Evolutionary conservation across 306 rosid species (phyloP).

Genomic region (Fagus sylvatica): DNA sequence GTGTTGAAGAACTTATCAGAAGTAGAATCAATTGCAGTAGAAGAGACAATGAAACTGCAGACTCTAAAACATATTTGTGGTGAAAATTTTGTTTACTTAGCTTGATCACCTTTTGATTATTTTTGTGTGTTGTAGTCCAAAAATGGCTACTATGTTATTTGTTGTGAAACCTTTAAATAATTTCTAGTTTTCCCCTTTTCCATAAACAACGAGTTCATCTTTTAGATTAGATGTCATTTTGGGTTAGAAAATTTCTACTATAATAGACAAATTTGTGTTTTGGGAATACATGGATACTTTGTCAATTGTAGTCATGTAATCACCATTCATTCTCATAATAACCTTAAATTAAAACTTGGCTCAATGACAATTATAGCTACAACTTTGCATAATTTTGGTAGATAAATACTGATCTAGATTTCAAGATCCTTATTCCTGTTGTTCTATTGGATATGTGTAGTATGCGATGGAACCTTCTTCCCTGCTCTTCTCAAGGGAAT

Average conservation of each 20-base stretch:
- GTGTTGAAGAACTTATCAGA: background rate
- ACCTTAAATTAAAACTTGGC: background rate
- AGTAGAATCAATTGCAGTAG: background rate
- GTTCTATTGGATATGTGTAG: conserved; percentile 32
- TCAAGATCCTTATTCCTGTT: background rate
- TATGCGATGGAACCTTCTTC: conserved; percentile 89
- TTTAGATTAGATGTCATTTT: background rate
- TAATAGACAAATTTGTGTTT: background rate
- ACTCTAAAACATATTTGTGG: background rate
- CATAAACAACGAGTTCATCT: background rate
- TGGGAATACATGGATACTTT: background rate
- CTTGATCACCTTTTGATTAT: too few relatives aligned
- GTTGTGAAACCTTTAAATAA: background rate
- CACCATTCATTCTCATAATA: background rate
- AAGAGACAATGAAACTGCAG: background rate
- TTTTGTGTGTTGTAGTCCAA: background rate
- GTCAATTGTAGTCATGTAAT: background rate
- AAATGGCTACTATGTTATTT: background rate
- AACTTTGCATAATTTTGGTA: too few relatives aligned
- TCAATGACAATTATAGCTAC: background rate
- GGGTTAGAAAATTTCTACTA: too few relatives aligned
- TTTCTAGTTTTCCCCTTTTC: background rate
- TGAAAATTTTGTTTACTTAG: too few relatives aligned
- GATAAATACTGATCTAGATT: too few relatives aligned
- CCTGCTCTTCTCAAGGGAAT: conserved; percentile 85